A percentile compares a stretch with the other conserved stretches of the same genome.
These are phyloP conservation scores for Medicago truncatula DNA, from an alignment of 306 rosid species.

Conservation along the genomic window MtrunA17r5.0-ANR NC_053045.1:52471501-52472000, in stretches of 20 bases:
- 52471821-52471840: conserved; percentile 12
- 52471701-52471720: conserved; percentile 22
- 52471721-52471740: conserved; percentile 17
- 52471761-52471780: conserved; percentile 12
- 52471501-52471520: too few species aligned
- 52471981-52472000: conserved; percentile 58
- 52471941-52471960: conserved; percentile 70
- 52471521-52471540: too few species aligned
- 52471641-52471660: conserved; percentile 12
- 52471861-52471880: conserved; percentile 3
- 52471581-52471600: conserved; percentile 16
- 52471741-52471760: conserved; percentile 21
- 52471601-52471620: conserved; percentile 2
- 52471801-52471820: conserved; percentile 3
- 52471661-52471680: conserved; percentile 11
- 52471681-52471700: conserved; percentile 12
- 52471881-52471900: conserved; percentile 82
- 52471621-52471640: neutral
- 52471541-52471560: too few species aligned
- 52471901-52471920: conserved; percentile 80
- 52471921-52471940: conserved; percentile 98
- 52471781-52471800: conserved; percentile 7
- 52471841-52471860: conserved; percentile 4
- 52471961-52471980: conserved; percentile 56
- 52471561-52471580: conserved; percentile 1